Evolutionary conservation across 441 rosid species (phyloP), one percentile per base, ranked within the genome.

Genomic region (Arabidopsis hybrid): DNA sequence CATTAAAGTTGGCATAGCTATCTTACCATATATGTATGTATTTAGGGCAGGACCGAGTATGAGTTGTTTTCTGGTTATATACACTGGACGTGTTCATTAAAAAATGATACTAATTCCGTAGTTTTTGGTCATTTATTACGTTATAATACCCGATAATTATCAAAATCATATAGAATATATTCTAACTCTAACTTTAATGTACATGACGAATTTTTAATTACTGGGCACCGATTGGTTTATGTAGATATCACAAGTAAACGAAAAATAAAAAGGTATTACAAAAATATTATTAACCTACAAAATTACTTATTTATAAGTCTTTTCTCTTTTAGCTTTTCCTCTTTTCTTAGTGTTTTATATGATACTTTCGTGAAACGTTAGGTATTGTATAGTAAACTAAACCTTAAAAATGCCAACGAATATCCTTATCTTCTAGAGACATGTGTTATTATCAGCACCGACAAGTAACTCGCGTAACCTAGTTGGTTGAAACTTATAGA

Each of bases 331-430:
- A 10, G 47, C 71, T 17, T 69, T 63, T 13, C 5, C 60, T 63
- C 56, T 55, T 38, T 14, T 52, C 8, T 29, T 61, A 32, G 16
- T 53, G 53, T n/a, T 45, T 52, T 7, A 36, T 2, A 35, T 69
- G 42, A 61, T 55, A 75, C 74, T 69, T 68, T 75, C 52, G 18
- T 26, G 46, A 16, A 67, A 67, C 57, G 70, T 50, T 59, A 58
- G 70, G 73, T 59, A 39, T 55, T 34, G 60, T 9, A 38, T 75
- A 34, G 57, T 60, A 51, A 60, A 66, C 52, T 14, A 69, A 69
- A 69, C 55, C 79, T 57, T 76, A 38, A 76, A 69, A 76, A 64
- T 63, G 75, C 71, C 70, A 59, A 59, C 26, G 80, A 59, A 77
- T 77, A 71, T 77, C 36, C 76, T 50, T 71, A 65, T 42, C 68